Conservation (phyloP, 805 yeast species). For the Alloascoidea africana region DNA sequence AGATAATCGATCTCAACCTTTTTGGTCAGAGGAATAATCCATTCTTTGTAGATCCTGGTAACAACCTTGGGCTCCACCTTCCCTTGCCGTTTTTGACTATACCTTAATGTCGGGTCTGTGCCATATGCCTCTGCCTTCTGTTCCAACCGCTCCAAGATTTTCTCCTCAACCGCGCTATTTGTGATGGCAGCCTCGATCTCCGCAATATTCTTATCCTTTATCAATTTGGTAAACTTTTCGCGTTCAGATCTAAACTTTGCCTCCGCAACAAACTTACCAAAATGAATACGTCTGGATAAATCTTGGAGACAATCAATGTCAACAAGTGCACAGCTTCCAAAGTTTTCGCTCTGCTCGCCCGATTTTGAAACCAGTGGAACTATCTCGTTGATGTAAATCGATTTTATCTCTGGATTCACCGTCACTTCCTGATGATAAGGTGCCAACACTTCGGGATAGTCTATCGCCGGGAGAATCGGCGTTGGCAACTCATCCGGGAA, state of each 20-base stretch:
- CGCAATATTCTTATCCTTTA: conserved; percentile 43
- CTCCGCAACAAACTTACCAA: conserved; percentile 96
- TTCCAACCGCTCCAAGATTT: conserved; percentile 62
- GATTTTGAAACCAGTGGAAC: conserved; percentile 58
- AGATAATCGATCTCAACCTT: conserved; percentile 90
- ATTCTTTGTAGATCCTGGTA: conserved; percentile 72
- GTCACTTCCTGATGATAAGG: conserved; percentile 59
- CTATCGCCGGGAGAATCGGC: conserved; percentile 65
- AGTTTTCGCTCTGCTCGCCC: conserved; percentile 67
- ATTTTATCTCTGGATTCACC: conserved; percentile 55
- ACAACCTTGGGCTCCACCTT: conserved; percentile 73
- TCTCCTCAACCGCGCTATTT: conserved; percentile 72
- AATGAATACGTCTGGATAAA: conserved; percentile 83
- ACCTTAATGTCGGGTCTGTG: conserved; percentile 67
- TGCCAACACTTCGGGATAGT: conserved; percentile 71
- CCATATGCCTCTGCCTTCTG: conserved; percentile 82
- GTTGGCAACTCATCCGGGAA: conserved; percentile 51
- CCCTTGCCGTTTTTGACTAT: conserved; percentile 46
- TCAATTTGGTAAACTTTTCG: conserved; percentile 47
- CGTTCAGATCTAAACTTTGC: conserved; percentile 67
- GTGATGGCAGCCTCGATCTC: conserved; percentile 78
- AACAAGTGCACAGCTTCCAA: conserved; percentile 72
- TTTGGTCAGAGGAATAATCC: conserved; percentile 87
- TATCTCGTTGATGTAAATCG: conserved; percentile 54
- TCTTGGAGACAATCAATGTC: conserved; percentile 86